Percentiles rank a stretch among this genome's conserved stretches.
phyloP scores from a whole-genome alignment of 768 basidiomycete species.

The Phaeotremella skinneri region DNA sequence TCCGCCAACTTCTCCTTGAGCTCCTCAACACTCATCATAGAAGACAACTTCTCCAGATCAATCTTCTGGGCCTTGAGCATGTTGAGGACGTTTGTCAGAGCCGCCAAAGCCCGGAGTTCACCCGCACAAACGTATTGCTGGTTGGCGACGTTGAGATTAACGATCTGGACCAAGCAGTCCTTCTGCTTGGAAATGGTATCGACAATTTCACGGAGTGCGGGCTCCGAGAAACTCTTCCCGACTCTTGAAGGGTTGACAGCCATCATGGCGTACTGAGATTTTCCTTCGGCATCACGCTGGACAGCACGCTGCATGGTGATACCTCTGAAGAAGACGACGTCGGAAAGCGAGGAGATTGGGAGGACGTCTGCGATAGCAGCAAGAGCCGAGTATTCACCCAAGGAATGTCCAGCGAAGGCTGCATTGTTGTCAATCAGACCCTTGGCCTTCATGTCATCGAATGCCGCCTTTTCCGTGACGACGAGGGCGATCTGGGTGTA shows the following conservation, averaged over 20 bases:
- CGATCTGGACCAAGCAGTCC: slow-evolving; percentile 86
- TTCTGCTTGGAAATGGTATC: slow-evolving; percentile 78
- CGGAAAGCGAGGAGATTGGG: slow-evolving; percentile 89
- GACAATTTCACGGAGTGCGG: slow-evolving; percentile 94
- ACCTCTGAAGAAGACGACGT: slow-evolving; percentile 98
- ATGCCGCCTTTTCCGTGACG: slow-evolving; percentile 96
- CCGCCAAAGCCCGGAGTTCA: slow-evolving; percentile 86
- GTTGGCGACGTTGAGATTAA: slow-evolving; percentile 82
- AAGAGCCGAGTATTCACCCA: slow-evolving; percentile 97
- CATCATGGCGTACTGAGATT: slow-evolving; percentile 98
- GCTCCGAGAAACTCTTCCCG: slow-evolving; percentile 88
- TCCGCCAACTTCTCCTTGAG: slow-evolving; percentile 94
- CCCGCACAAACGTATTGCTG: slow-evolving; percentile 99
- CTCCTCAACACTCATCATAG: slow-evolving; percentile 82
- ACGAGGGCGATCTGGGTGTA: slow-evolving; percentile 98
- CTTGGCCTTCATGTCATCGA: slow-evolving; percentile 96
- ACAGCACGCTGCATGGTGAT: slow-evolving; percentile 99
- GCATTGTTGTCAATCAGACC: slow-evolving; percentile 90
- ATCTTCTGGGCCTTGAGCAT: slow-evolving; percentile 95
- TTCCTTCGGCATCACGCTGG: slow-evolving; percentile 85
- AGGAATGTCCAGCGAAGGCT: slow-evolving; percentile 94
- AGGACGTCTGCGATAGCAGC: slow-evolving; percentile 97
- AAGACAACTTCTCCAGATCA: slow-evolving; percentile 76
- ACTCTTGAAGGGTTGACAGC: slow-evolving; percentile 98
- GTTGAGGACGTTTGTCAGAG: slow-evolving; percentile 93